Percentiles rank a stretch among this genome's conserved stretches.
phyloP scores from a whole-genome alignment of 768 basidiomycete genomes.

The Sporobolomyces roseus region DNA sequence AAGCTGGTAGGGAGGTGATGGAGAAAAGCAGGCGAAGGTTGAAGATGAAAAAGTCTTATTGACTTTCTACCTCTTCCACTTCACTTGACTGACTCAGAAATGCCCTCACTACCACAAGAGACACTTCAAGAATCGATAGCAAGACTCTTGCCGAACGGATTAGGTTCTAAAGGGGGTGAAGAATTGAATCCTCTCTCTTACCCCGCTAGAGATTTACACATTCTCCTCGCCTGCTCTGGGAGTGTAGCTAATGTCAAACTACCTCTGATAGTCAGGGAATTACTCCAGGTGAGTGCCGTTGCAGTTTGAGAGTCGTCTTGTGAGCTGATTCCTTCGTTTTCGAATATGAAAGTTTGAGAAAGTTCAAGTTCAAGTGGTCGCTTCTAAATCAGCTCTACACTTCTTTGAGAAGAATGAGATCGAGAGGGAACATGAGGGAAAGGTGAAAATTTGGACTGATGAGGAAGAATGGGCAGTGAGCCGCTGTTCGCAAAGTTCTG shows the following conservation, averaged over 20 bases:
- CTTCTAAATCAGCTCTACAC: constrained; percentile 69
- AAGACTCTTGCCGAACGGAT: constrained; percentile 36
- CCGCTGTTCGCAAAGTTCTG: constrained; percentile 20
- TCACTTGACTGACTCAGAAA: not conserved
- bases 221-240: constrained; percentile 83
- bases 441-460: constrained; percentile 76
- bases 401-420: constrained; percentile 67
- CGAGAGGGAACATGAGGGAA: constrained; percentile 47
- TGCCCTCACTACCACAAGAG: not conserved
- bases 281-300: constrained; percentile 63
- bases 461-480: constrained; percentile 88
- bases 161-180: constrained; percentile 39
- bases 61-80: not conserved
- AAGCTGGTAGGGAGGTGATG: not conserved
- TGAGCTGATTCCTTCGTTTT: not conserved
- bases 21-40: not conserved
- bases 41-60: too few species aligned
- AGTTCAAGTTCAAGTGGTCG: constrained; percentile 75
- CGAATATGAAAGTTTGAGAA: constrained; percentile 72
- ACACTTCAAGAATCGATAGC: constrained; percentile 17
- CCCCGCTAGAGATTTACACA: constrained; percentile 51
- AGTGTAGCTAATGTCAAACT: constrained; percentile 93
- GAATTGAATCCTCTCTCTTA: constrained; percentile 29
- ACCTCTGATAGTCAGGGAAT: constrained; percentile 75
- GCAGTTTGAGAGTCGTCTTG: not conserved